phyloP scores from a whole-genome alignment of 2,329 filamentous ascomycete species.

The Beauveria sp. region DNA sequence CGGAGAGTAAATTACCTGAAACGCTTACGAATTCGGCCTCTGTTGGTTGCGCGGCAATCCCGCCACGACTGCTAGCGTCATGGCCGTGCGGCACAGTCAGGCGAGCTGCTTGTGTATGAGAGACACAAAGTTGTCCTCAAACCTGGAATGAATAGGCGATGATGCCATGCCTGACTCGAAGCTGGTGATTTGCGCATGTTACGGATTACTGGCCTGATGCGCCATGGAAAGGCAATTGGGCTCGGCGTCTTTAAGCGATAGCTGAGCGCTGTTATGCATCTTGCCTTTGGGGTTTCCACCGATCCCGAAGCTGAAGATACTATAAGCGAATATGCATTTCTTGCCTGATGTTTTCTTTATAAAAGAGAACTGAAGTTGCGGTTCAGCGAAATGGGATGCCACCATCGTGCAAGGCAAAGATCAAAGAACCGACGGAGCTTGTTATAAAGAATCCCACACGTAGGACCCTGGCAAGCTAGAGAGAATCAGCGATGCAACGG shows the following conservation, averaged over 20 bases:
- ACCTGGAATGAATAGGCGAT: not conserved
- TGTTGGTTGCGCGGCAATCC: not conserved
- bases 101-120: not conserved
- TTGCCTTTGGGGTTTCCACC: not conserved
- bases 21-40: not conserved
- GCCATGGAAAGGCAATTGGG: not conserved
- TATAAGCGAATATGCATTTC: not conserved
- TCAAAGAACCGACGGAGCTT: not conserved
- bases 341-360: too few species aligned
- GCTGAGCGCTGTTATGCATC: not conserved
- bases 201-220: not conserved
- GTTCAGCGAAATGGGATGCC: not conserved
- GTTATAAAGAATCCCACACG: not conserved
- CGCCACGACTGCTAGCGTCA: not conserved
- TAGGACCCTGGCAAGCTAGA: not conserved
- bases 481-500: not conserved
- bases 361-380: not conserved
- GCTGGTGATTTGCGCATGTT: not conserved
- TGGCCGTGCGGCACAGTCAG: conserved; percentile 6
- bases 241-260: not conserved
- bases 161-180: not conserved
- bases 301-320: not conserved
- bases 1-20: not conserved
- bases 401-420: not conserved
- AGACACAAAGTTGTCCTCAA: not conserved